phyloP scores from a whole-genome alignment of 2,329 filamentous ascomycete genomes.

The Nothophoma quercina region DNA sequence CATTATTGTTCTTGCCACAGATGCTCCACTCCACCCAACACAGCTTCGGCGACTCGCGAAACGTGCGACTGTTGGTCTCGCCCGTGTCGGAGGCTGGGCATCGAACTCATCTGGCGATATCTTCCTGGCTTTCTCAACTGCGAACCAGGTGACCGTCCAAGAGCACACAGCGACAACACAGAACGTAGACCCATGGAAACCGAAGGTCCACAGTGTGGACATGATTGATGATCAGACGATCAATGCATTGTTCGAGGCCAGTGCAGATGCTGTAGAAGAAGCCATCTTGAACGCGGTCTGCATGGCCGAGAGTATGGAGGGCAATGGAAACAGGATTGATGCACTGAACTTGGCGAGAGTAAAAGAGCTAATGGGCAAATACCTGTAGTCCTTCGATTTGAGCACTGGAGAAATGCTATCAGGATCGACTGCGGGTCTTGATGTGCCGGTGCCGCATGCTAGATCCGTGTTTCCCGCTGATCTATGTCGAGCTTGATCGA shows the following conservation, averaged over 20 bases:
- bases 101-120: slow-evolving; percentile 71
- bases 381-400: slow-evolving; percentile 34
- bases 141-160: slow-evolving; percentile 59
- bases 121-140: slow-evolving; percentile 72
- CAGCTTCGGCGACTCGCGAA: slow-evolving; percentile 67
- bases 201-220: slow-evolving; percentile 55
- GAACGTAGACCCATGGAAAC: slow-evolving; percentile 44
- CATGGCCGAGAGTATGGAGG: slow-evolving; percentile 67
- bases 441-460: background rate
- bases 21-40: slow-evolving; percentile 65
- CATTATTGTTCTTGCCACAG: slow-evolving; percentile 68
- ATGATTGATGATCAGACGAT: slow-evolving; percentile 67
- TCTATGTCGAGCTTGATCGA: background rate
- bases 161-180: slow-evolving; percentile 35
- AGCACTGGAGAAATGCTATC: too few species aligned
- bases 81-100: slow-evolving; percentile 67
- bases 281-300: slow-evolving; percentile 70
- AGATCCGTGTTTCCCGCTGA: background rate
- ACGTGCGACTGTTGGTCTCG: slow-evolving; percentile 67
- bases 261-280: slow-evolving; percentile 69
- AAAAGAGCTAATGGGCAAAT: slow-evolving; percentile 48
- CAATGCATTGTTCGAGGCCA: slow-evolving; percentile 68
- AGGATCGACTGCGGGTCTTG: background rate
- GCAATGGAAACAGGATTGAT: slow-evolving; percentile 56
- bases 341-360: slow-evolving; percentile 45